Evolutionary conservation across 495 filamentous ascomycete genomes (phyloP).

Genomic region (Penicillium arizonense): DNA sequence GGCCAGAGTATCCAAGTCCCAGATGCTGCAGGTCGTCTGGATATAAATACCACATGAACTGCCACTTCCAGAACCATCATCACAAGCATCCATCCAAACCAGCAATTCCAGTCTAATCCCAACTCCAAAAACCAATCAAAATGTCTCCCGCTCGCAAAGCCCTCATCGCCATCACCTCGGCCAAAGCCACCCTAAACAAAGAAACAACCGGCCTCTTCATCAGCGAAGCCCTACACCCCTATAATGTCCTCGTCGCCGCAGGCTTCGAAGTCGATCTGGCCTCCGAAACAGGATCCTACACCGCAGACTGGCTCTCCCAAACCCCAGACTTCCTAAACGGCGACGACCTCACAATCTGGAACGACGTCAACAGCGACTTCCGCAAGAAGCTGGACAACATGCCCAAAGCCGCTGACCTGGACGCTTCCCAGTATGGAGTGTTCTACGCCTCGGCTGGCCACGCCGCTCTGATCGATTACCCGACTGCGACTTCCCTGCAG

Average conservation of each 20-base stretch:
- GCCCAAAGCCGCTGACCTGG: constrained; percentile 29
- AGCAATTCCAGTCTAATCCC: neutral
- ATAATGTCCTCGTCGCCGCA: constrained; percentile 39
- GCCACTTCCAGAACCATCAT: neutral
- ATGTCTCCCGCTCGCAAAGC: constrained; percentile 43
- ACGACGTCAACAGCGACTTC: constrained; percentile 39
- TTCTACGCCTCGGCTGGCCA: constrained; percentile 48
- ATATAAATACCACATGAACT: neutral
- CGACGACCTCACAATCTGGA: constrained; percentile 34
- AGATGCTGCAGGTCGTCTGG: neutral
- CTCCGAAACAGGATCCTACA: constrained; percentile 45
- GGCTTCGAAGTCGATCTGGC: constrained; percentile 50
- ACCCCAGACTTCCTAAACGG: constrained; percentile 41
- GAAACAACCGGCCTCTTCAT: constrained; percentile 42
- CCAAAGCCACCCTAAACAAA: constrained; percentile 41
- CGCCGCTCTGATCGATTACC: constrained; percentile 46
- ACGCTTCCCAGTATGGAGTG: constrained; percentile 33
- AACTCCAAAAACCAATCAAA: neutral
- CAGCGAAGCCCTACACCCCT: constrained; percentile 49
- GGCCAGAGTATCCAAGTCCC: neutral
- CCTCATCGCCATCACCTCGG: constrained; percentile 47
- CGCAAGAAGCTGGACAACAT: constrained; percentile 40
- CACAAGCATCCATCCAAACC: neutral
- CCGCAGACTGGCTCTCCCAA: constrained; percentile 42
- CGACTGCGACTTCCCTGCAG: constrained; percentile 36